Conservation (phyloP, 805 yeast genomes). For the Cephaloascus albidus region DNA sequence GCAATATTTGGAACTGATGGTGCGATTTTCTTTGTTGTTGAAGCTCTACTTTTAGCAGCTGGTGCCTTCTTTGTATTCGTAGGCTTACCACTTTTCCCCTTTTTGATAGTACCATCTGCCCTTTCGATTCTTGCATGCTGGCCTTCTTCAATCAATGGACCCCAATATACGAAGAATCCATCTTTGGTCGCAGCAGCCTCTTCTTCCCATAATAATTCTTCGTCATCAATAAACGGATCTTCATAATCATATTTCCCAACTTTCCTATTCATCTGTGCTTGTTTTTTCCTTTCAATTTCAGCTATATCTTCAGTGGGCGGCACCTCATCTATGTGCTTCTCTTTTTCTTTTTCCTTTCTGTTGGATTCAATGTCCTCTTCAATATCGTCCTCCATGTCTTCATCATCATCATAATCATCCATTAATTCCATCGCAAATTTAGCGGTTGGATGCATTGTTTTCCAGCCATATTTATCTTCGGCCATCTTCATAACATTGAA, state of each 20-base stretch:
- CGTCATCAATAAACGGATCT: slow-evolving; percentile 96
- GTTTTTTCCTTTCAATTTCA: slow-evolving; percentile 34
- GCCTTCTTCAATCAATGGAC: slow-evolving; percentile 69
- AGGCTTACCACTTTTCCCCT: not conserved
- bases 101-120: slow-evolving; percentile 14
- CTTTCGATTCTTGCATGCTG: slow-evolving; percentile 34
- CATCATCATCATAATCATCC: slow-evolving; percentile 42
- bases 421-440: slow-evolving; percentile 44
- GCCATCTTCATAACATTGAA: slow-evolving; percentile 66
- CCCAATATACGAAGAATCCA: slow-evolving; percentile 93
- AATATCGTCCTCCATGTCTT: slow-evolving; percentile 35
- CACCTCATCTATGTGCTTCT: slow-evolving; percentile 18
- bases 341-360: not conserved
- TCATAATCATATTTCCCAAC: slow-evolving; percentile 87
- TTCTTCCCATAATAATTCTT: slow-evolving; percentile 88
- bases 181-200: slow-evolving; percentile 88
- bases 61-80: not conserved
- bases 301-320: slow-evolving; percentile 22
- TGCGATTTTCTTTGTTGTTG: slow-evolving; percentile 19
- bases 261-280: slow-evolving; percentile 49
- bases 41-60: slow-evolving; percentile 12
- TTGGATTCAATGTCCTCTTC: slow-evolving; percentile 27
- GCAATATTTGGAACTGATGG: too few species aligned
- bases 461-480: slow-evolving; percentile 81
- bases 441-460: slow-evolving; percentile 57